phyloP scores from a whole-genome alignment of 2,329 filamentous ascomycete genomes.

The Aspergillus novoparasiticus region DNA sequence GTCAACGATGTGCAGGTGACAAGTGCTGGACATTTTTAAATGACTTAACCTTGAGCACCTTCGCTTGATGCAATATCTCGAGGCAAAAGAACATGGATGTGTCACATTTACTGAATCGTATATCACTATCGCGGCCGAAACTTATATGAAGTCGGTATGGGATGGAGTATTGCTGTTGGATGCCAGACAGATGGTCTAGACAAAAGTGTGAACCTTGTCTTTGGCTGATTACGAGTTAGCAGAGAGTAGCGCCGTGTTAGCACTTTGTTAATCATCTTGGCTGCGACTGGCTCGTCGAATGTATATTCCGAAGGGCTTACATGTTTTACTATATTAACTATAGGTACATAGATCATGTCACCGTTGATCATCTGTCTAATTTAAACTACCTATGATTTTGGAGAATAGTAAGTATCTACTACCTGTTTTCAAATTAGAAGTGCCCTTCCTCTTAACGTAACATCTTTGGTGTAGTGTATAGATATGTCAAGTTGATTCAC shows the following conservation, averaged over 20 bases:
- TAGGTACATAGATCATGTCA: neutral
- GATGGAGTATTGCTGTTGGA: neutral
- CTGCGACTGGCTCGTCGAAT: neutral
- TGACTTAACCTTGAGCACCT: too few species aligned
- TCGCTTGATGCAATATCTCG: neutral
- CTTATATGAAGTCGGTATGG: neutral
- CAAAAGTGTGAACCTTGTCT: neutral
- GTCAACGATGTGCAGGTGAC: neutral
- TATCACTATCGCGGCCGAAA: neutral
- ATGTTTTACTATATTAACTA: neutral
- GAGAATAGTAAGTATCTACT: neutral
- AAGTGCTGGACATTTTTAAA: too few species aligned
- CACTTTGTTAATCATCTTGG: neutral
- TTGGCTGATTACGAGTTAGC: neutral
- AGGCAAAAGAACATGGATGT: neutral
- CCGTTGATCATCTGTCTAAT: neutral
- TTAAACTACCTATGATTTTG: neutral
- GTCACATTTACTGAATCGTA: conserved; percentile 2
- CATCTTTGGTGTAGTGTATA: neutral
- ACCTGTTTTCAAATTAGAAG: neutral
- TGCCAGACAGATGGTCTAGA: neutral
- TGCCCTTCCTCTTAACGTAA: neutral
- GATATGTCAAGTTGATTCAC: neutral
- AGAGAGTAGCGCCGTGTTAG: neutral
- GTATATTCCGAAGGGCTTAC: neutral